Base-by-base conservation (phyloP, 2,329 filamentous ascomycete species). In the Trichoderma sp. region DNA sequence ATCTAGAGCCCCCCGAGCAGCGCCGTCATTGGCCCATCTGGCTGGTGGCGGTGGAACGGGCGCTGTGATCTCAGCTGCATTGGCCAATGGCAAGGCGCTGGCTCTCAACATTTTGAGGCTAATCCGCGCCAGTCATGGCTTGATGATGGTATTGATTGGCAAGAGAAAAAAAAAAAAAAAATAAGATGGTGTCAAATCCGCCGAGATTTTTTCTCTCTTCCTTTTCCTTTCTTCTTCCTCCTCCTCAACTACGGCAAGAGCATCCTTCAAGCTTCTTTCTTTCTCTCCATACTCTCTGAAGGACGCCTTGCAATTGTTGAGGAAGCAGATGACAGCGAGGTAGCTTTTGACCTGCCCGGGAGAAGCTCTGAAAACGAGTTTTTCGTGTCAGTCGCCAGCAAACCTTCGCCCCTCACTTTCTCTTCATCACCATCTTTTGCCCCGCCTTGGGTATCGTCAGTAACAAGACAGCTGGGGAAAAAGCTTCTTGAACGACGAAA, bases 301-400 rank as follows among this genome's bases (percentile, higher is more conserved):
- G 66, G 43, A 60, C 47, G 43, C 57, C 43, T 65, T 53, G 34
- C 47, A 14, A 26, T 62, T 61, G 71, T 71, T 34, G 67, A 57
- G 58, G 67, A 28, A 78, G 77, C 60, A 77, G 77, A 81, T 81
- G 80, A 80, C 77, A 76, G 79, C 77, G 79, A 81, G 79, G 78
- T 80, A 81, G 79, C 65, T 73, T 79, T 80, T 79, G 70, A 80
- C 80, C 77, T 78, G 76, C 74, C 74, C 77, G 77, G 76, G 79
- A 76, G 51, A 77, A 79, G 76, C 79, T 81, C 80, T 81, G 80
- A 78, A 77, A 82, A 80, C 76, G 79, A 77, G 79, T 80, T 81
- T 78, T 69, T 78, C 79, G 80, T 80, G 77, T 76, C 77, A 76
- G 79, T 80, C 76, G 80, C 78, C 78, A 77, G 78, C 77, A 77